phyloP scores from a whole-genome alignment of 2,329 filamentous ascomycete species.

The Dactylellina cionopaga region DNA sequence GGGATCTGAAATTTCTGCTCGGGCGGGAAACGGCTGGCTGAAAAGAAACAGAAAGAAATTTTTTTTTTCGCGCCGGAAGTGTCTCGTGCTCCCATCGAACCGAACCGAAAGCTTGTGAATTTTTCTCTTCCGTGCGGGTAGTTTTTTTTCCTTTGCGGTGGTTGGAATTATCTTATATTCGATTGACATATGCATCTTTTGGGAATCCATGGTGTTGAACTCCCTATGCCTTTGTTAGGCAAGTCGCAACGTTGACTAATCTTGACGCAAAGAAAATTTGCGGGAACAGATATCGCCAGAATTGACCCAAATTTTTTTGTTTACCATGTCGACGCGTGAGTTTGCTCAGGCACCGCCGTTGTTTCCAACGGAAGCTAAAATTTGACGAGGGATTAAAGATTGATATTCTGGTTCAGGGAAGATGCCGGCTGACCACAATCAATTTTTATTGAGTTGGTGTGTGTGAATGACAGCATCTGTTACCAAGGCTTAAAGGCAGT shows the following conservation, averaged over 20 bases:
- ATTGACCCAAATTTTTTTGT: slow-evolving; percentile 19
- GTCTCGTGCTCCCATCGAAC: slow-evolving; percentile 2
- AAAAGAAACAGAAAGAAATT: slow-evolving; percentile 8
- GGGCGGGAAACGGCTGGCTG: slow-evolving; percentile 24
- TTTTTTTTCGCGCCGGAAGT: background rate
- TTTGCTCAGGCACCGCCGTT: slow-evolving; percentile 18
- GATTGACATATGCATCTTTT: slow-evolving; percentile 15
- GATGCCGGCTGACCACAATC: slow-evolving; percentile 26
- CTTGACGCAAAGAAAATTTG: slow-evolving; percentile 5
- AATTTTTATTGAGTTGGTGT: no score
- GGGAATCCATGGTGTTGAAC: slow-evolving; percentile 6
- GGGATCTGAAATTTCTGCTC: slow-evolving; percentile 1
- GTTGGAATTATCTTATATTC: background rate
- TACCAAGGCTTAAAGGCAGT: slow-evolving; percentile 46
- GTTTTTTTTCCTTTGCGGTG: background rate
- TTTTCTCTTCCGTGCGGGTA: background rate
- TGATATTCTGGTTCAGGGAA: slow-evolving; percentile 37
- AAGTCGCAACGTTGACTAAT: slow-evolving; percentile 13
- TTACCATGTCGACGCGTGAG: no score
- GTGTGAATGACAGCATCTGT: slow-evolving; percentile 15
- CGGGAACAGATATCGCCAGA: slow-evolving; percentile 14
- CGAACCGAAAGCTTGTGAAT: slow-evolving; percentile 19
- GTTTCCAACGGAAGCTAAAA: slow-evolving; percentile 33
- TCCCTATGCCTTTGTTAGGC: slow-evolving; percentile 4
- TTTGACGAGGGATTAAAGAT: slow-evolving; percentile 51